Evolutionary conservation across 345 rosid genomes (phyloP).

Genomic region (Ceriops zippeliana): DNA sequence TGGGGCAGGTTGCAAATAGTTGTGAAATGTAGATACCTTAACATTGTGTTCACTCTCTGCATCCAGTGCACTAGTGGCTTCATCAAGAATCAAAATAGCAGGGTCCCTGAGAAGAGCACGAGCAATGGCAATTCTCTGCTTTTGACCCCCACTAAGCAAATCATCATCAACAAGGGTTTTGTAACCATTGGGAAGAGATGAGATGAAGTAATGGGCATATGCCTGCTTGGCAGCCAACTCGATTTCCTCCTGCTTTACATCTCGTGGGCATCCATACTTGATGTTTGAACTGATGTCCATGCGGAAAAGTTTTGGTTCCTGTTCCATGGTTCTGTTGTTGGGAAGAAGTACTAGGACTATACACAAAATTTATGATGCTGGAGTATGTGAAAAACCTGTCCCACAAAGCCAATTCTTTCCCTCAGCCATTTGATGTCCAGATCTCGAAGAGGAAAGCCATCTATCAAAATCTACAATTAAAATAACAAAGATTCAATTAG

Average conservation of each 20-base stretch:
- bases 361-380: conserved; percentile 1
- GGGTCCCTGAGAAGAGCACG: conserved; percentile 96
- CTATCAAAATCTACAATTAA: conserved; percentile 64
- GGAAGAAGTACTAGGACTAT: conserved; percentile 7
- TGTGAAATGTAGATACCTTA: conserved; percentile 46
- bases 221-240: conserved; percentile 93
- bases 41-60: conserved; percentile 95
- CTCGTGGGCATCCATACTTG: conserved; percentile 68
- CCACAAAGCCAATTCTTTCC: conserved; percentile 81
- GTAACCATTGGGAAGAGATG: conserved; percentile 79
- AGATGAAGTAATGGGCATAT: conserved; percentile 87
- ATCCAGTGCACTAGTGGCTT: conserved; percentile 93
- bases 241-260: conserved; percentile 67
- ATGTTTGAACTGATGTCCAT: conserved; percentile 86
- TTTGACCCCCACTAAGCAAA: conserved; percentile 96
- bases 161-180: conserved; percentile 86
- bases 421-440: conserved; percentile 89
- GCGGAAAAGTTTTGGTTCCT: conserved; percentile 96
- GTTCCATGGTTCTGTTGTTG: conserved; percentile 17
- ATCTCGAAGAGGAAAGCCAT: conserved; percentile 70
- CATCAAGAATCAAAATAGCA: conserved; percentile 81
- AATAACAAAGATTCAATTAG: conserved; percentile 7
- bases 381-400: conserved; percentile 56
- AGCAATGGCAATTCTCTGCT: conserved; percentile 96
- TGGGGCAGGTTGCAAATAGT: background rate